Evolutionary conservation across 331 rosid genomes (phyloP).

Genomic region (Stylosanthes scabra): DNA sequence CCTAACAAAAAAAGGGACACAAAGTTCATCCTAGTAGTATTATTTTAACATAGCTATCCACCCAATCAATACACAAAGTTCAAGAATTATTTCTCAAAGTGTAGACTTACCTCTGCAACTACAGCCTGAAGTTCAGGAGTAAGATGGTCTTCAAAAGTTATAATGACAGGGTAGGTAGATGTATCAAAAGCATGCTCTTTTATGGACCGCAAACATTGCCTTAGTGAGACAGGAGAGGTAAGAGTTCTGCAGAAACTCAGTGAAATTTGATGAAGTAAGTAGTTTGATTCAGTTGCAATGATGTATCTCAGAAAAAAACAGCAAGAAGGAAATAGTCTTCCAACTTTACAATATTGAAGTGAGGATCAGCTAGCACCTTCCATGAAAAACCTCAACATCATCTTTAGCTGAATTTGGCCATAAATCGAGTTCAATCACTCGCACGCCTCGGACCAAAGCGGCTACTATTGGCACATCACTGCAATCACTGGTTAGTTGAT

Average conservation of each 20-base stretch:
- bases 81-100: not conserved
- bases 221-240: slow-evolving; percentile 72
- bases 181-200: slow-evolving; percentile 68
- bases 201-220: slow-evolving; percentile 69
- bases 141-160: slow-evolving; percentile 83
- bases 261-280: not conserved
- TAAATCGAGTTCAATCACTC: slow-evolving; percentile 79
- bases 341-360: slow-evolving; percentile 12
- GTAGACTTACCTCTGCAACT: slow-evolving; percentile 67
- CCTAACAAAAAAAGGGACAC: slow-evolving; percentile 6
- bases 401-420: slow-evolving; percentile 80
- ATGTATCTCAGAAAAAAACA: slow-evolving; percentile 40
- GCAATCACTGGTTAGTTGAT: slow-evolving; percentile 87
- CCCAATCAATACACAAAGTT: no score
- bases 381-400: slow-evolving; percentile 72
- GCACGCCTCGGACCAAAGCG: slow-evolving; percentile 66
- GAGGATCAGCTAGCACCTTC: slow-evolving; percentile 57
- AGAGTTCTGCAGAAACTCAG: slow-evolving; percentile 62
- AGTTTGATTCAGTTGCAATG: not conserved
- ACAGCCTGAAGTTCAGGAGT: slow-evolving; percentile 68
- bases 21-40: slow-evolving; percentile 9
- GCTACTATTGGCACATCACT: slow-evolving; percentile 74
- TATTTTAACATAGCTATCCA: no score
- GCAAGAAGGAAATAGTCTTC: slow-evolving; percentile 10
- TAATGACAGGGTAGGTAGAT: slow-evolving; percentile 70